phyloP scores from a whole-genome alignment of 2,329 filamentous ascomycete species.

The Alternaria ventricosa region DNA sequence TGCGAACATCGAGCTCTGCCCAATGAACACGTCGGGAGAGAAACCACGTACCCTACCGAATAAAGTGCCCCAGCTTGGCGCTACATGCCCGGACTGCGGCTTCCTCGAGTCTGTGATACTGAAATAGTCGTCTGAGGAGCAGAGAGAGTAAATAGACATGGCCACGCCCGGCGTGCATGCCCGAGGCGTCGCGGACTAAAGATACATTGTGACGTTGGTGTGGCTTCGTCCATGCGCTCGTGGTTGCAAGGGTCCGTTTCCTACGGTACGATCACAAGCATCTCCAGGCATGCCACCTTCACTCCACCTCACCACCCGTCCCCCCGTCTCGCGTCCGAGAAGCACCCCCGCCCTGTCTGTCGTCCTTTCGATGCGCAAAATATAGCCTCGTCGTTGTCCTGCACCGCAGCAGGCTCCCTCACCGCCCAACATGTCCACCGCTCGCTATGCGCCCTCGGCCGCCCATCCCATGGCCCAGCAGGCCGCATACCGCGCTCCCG shows the following conservation, averaged over 20 bases:
- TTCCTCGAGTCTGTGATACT: background rate
- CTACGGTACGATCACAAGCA: conserved; percentile 15
- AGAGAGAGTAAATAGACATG: background rate
- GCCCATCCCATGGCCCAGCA: conserved; percentile 45
- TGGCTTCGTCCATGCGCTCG: conserved; percentile 31
- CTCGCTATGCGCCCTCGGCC: conserved; percentile 47
- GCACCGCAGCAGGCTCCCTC: conserved; percentile 43
- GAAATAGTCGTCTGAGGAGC: background rate
- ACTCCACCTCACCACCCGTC: conserved; percentile 18
- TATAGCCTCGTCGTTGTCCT: conserved; percentile 39
- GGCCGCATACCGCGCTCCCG: conserved; percentile 44
- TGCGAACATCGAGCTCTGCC: conserved; percentile 4
- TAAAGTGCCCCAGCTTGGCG: conserved; percentile 7
- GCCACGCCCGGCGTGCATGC: background rate
- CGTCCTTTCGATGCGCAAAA: conserved; percentile 39
- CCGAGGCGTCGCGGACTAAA: background rate
- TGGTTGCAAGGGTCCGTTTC: conserved; percentile 14
- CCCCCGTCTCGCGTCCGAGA: conserved; percentile 14
- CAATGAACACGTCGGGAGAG: conserved; percentile 10
- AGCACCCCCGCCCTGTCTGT: conserved; percentile 7
- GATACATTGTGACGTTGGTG: conserved; percentile 30
- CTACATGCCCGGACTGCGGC: background rate
- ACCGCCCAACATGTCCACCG: conserved; percentile 48
- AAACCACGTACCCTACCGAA: conserved; percentile 6
- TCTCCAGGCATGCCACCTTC: conserved; percentile 16